Evolutionary conservation across 768 basidiomycete genomes (phyloP).

Genomic region (Lenzites betulinus): DNA sequence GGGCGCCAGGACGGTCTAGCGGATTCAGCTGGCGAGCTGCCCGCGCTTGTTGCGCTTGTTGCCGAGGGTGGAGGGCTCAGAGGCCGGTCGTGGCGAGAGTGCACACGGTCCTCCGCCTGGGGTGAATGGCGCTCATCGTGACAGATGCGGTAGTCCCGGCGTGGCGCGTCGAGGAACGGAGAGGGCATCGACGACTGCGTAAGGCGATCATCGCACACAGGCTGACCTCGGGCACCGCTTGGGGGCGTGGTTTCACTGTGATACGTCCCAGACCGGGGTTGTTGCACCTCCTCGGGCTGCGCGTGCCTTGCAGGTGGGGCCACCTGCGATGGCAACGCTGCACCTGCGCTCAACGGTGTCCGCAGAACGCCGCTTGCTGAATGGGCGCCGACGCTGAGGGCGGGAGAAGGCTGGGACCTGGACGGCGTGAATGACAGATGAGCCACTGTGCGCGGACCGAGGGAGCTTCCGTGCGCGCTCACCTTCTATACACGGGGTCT

Average conservation of each 20-base stretch:
- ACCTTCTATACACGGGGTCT: slow-evolving; percentile 11
- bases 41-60: slow-evolving; percentile 11
- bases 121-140: neutral
- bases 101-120: slow-evolving; percentile 6
- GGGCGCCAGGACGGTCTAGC: slow-evolving; percentile 16
- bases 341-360: slow-evolving; percentile 12
- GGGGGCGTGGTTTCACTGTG: neutral
- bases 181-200: slow-evolving; percentile 15
- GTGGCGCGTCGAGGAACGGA: slow-evolving; percentile 8
- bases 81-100: slow-evolving; percentile 10
- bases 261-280: slow-evolving; percentile 4
- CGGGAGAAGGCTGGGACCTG: slow-evolving; percentile 5
- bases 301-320: slow-evolving; percentile 5
- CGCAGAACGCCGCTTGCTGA: neutral
- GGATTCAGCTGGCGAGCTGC: slow-evolving; percentile 13
- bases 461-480: neutral
- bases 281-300: neutral
- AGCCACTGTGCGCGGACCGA: neutral
- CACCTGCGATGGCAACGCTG: slow-evolving; percentile 3
- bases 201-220: slow-evolving; percentile 13
- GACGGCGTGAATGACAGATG: slow-evolving; percentile 1
- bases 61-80: slow-evolving; percentile 19
- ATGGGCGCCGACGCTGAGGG: neutral
- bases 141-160: neutral
- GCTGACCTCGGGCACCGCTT: slow-evolving; percentile 4